Percentiles rank a stretch among this genome's conserved stretches.
phyloP scores from a whole-genome alignment of 2,329 filamentous ascomycete species.

The Sporothrix schenckii region DNA sequence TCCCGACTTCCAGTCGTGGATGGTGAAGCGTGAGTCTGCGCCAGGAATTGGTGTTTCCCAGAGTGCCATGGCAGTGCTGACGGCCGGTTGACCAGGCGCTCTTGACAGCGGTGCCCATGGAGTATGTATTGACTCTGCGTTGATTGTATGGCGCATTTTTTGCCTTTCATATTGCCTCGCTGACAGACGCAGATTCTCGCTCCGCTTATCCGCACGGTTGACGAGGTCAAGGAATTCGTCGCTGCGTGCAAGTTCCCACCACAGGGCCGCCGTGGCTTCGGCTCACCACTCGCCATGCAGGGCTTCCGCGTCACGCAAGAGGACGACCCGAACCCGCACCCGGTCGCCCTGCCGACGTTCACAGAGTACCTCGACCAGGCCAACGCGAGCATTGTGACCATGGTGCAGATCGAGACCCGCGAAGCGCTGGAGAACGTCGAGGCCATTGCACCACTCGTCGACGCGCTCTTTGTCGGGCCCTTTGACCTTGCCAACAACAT shows the following conservation, averaged over 20 bases:
- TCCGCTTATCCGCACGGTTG: constrained; percentile 57
- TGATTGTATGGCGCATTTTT: not conserved
- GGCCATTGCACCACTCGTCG: constrained; percentile 65
- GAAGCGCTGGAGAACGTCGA: constrained; percentile 64
- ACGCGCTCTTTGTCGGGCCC: constrained; percentile 67
- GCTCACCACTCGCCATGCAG: constrained; percentile 58
- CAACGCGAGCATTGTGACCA: constrained; percentile 61
- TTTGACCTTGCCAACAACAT: constrained; percentile 69
- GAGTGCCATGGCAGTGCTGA: not conserved
- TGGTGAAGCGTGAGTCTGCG: constrained; percentile 55
- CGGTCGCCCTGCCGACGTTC: constrained; percentile 47
- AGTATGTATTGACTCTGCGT: constrained; percentile 42
- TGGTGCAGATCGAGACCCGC: constrained; percentile 69
- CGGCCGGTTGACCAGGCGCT: constrained; percentile 49
- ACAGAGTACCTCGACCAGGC: constrained; percentile 61
- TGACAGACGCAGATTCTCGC: constrained; percentile 49
- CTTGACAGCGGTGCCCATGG: constrained; percentile 62
- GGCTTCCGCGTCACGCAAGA: constrained; percentile 45
- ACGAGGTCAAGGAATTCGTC: constrained; percentile 56
- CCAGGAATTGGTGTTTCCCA: not conserved
- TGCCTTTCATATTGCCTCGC: not conserved
- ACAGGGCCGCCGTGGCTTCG: constrained; percentile 57
- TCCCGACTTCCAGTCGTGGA: constrained; percentile 59
- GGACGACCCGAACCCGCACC: not conserved
- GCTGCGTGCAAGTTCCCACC: constrained; percentile 60